These are phyloP conservation scores for Tricholoma matsutake DNA, from an alignment of 768 basidiomycete species.

Conservation along the genomic window DNA sequence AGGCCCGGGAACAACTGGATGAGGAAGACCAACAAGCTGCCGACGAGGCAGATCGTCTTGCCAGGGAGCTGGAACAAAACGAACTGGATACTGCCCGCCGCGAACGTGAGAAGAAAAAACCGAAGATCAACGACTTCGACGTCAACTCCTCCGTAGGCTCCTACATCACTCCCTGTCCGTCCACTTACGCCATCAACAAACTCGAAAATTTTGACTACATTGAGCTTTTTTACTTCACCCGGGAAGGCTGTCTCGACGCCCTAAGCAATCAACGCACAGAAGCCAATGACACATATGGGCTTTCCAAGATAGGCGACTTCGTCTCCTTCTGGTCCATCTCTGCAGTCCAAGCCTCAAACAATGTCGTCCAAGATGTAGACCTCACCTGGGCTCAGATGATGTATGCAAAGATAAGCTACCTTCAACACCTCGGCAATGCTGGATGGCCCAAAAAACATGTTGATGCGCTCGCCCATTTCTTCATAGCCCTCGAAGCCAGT, in stretches of 20 bases:
- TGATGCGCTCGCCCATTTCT: slow-evolving; percentile 6
- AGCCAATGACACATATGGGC: slow-evolving; percentile 10
- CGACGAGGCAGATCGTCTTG: background rate
- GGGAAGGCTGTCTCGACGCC: slow-evolving; percentile 5
- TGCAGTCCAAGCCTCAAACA: slow-evolving; percentile 14
- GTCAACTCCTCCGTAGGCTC: background rate
- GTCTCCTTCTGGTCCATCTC: slow-evolving; percentile 11
- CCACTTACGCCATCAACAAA: slow-evolving; percentile 8
- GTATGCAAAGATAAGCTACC: slow-evolving; percentile 9
- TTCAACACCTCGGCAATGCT: slow-evolving; percentile 6
- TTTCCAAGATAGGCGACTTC: slow-evolving; percentile 9
- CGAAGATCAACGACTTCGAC: background rate
- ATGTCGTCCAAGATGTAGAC: slow-evolving; percentile 8
- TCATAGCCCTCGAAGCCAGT: slow-evolving; percentile 11
- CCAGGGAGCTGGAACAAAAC: background rate
- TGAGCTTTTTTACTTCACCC: slow-evolving; percentile 11
- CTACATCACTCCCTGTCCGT: slow-evolving; percentile 1
- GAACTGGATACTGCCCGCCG: background rate
- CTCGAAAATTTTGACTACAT: slow-evolving; percentile 13
- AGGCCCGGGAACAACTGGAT: too few species aligned
- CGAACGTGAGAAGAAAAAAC: background rate
- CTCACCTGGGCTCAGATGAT: slow-evolving; percentile 19
- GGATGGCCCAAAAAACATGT: background rate
- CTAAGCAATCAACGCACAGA: background rate
- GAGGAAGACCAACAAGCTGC: too few species aligned